Conservation (phyloP, 495 filamentous ascomycete species). For the Pseudevernia furfuracea region DNA sequence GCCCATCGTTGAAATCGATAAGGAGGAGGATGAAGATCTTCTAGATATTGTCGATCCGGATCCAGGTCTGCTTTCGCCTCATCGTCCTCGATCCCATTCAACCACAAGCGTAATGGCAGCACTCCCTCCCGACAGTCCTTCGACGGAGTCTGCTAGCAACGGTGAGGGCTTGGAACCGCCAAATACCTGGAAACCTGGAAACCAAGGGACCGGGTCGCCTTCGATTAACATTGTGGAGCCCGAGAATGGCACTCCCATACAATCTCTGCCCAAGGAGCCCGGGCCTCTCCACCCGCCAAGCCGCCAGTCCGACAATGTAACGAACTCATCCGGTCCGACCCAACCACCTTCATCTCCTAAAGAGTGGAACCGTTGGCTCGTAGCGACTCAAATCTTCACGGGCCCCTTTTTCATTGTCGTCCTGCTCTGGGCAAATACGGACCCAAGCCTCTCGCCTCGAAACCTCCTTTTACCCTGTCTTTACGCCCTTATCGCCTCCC, state of each 20-base stretch:
- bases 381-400: slow-evolving; percentile 75
- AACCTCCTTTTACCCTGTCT: slow-evolving; percentile 58
- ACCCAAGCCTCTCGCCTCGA: slow-evolving; percentile 40
- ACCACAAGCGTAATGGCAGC: slow-evolving; percentile 30
- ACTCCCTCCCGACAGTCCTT: slow-evolving; percentile 42
- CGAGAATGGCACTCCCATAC: slow-evolving; percentile 2
- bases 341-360: slow-evolving; percentile 31
- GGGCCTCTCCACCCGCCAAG: slow-evolving; percentile 20
- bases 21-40: slow-evolving; percentile 41
- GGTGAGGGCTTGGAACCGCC: background rate
- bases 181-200: background rate
- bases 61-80: slow-evolving; percentile 36
- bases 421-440: slow-evolving; percentile 65
- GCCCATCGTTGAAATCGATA: slow-evolving; percentile 73
- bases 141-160: background rate
- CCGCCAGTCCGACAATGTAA: slow-evolving; percentile 4
- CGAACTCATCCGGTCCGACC: background rate
- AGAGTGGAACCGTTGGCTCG: slow-evolving; percentile 87
- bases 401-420: slow-evolving; percentile 77
- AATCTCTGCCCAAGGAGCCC: slow-evolving; percentile 21
- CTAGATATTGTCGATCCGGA: slow-evolving; percentile 32
- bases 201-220: slow-evolving; percentile 19
- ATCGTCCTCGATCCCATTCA: slow-evolving; percentile 25
- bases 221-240: slow-evolving; percentile 18
- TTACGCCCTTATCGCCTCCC: slow-evolving; percentile 61